Evolutionary conservation across 352 stramenopile genomes (phyloP), one percentile per base, ranked within the genome.

Genomic region (Blastocystis sp.): DNA sequence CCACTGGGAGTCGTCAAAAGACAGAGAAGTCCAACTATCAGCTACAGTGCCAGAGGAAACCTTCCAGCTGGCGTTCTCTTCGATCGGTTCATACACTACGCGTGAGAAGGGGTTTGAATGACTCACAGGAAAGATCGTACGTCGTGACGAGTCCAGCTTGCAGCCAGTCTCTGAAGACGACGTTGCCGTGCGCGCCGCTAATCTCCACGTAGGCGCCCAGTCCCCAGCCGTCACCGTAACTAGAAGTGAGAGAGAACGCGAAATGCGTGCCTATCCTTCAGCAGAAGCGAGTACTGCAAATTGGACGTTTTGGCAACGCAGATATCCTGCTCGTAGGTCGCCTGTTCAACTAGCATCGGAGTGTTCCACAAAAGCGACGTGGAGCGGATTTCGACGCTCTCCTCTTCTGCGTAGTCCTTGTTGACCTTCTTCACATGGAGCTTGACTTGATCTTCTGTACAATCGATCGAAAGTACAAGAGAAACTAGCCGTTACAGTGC

Each of bases 61-160:
- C 74, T 85, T 85, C 74, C 51, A 85, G 19, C 16, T 26, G 31
- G 74, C 19, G 35, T 59, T 39, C 19, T 85, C 26, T 45, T 85
- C 74, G n/a, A 85, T 69, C 1, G 74, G 74, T 9, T 39, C 70
- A 12, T 69, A 69, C 31, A 85, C 74, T 85, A 85, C 12, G 35
- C 12, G 19, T 85, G 19, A 85, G 66, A 41, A 67, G 66, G 60
- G 51, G 12, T n/a, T 31, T 59, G 2, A 1, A 41, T 19, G 62
- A n/a, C n/a, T n/a, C 70, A 85, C 74, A 37, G 33, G 74, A 85
- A 10, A 85, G 61, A 16, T 33, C 31, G 31, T 85, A 85, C 9
- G 10, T 39, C 21, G 67, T 55, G 12, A 67, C 21, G 19, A 10
- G 24, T 6, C 41, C 26, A 31, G 59, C 50, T 29, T 70, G 26